A percentile compares a stretch with the other conserved stretches of the same genome.
phyloP scores from a whole-genome alignment of 1,284 basidiomycete species.

The Cutaneotrichosporon cavernicola region DNA sequence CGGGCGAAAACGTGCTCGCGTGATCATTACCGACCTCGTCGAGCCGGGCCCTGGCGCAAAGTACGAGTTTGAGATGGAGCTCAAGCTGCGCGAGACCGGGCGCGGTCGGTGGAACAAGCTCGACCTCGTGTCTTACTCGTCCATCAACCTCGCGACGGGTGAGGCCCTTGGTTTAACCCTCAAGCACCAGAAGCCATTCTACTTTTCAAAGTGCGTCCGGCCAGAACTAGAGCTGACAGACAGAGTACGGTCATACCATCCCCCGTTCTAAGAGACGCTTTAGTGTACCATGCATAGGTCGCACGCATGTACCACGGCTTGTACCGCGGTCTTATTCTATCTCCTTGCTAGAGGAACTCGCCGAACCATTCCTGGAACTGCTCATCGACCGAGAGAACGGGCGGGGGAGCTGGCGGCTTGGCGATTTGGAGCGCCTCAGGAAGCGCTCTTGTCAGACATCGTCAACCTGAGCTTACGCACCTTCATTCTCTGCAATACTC shows the following conservation, averaged over 20 bases:
- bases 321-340: not conserved
- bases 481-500: not conserved
- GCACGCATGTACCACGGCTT: not conserved
- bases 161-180: slow-evolving; percentile 70
- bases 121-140: slow-evolving; percentile 71
- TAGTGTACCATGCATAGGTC: slow-evolving; percentile 9
- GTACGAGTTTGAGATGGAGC: slow-evolving; percentile 82
- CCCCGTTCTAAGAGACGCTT: slow-evolving; percentile 2
- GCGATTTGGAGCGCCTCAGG: not conserved
- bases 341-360: not conserved
- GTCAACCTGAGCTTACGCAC: not conserved
- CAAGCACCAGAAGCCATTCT: slow-evolving; percentile 83
- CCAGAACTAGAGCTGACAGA: slow-evolving; percentile 1
- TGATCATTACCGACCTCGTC: slow-evolving; percentile 45
- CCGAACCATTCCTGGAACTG: slow-evolving; percentile 7
- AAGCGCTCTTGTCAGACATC: not conserved
- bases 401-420: not conserved
- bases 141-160: slow-evolving; percentile 70
- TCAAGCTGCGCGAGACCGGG: slow-evolving; percentile 72
- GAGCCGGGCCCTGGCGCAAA: slow-evolving; percentile 55
- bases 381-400: not conserved
- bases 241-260: slow-evolving; percentile 30
- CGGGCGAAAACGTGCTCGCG: slow-evolving; percentile 7
- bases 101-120: slow-evolving; percentile 84
- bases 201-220: slow-evolving; percentile 71